These are phyloP conservation scores for Orbilia blumenaviensis DNA, from an alignment of 2,329 filamentous ascomycete species.

Conservation along the genomic window DNA sequence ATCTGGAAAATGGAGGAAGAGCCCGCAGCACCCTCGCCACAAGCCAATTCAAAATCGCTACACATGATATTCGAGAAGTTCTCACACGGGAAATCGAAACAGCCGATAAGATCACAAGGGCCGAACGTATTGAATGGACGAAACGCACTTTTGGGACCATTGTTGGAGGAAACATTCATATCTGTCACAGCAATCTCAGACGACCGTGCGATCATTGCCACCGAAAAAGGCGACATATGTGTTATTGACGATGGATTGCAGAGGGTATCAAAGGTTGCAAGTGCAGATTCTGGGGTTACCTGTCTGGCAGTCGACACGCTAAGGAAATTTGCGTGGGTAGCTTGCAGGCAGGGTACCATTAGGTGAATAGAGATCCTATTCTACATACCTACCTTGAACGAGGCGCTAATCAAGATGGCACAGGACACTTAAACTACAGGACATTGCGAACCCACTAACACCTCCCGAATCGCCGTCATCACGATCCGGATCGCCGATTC, in stretches of 20 bases:
- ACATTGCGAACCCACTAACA: constrained; percentile 57
- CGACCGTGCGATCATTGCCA: constrained; percentile 80
- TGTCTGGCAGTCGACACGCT: constrained; percentile 61
- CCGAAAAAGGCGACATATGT: constrained; percentile 89
- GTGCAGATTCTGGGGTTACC: constrained; percentile 62
- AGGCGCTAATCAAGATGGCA: neutral
- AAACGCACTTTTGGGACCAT: constrained; percentile 82
- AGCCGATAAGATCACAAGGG: constrained; percentile 62
- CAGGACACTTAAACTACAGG: constrained; percentile 57
- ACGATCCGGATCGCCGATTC: constrained; percentile 57
- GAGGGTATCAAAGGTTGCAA: constrained; percentile 65
- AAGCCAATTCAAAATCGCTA: constrained; percentile 45
- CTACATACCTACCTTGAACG: neutral
- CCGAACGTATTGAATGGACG: constrained; percentile 81
- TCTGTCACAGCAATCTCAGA: constrained; percentile 77
- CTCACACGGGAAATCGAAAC: constrained; percentile 59
- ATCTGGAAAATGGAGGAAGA: constrained; percentile 85
- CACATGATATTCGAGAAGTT: constrained; percentile 54
- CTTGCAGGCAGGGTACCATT: constrained; percentile 62
- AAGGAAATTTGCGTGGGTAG: constrained; percentile 60
- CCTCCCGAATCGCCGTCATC: constrained; percentile 58
- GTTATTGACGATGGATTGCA: constrained; percentile 78
- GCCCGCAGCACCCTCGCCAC: constrained; percentile 61
- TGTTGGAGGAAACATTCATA: constrained; percentile 86
- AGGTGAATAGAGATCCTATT: constrained; percentile 49